These are phyloP conservation scores for Pyrenula massariospora DNA, from an alignment of 495 filamentous ascomycete genomes.

Conservation along the genomic window DNA sequence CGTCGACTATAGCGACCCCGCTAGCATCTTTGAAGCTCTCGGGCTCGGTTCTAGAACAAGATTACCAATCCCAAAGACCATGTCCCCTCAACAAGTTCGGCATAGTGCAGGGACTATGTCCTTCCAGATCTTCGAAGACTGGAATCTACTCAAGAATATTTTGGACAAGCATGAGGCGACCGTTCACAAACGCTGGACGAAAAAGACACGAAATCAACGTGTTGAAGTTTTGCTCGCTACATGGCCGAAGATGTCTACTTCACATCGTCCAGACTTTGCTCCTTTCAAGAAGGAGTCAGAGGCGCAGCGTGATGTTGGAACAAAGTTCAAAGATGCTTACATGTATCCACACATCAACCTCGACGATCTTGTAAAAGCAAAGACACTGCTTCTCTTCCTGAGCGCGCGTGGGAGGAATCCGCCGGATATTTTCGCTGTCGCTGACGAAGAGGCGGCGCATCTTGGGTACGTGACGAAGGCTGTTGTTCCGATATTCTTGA, in stretches of 20 bases:
- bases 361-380: slow-evolving; percentile 36
- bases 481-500: slow-evolving; percentile 23
- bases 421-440: slow-evolving; percentile 26
- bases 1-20: not conserved
- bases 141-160: slow-evolving; percentile 14
- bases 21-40: not conserved
- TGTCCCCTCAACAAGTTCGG: not conserved
- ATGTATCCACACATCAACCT: slow-evolving; percentile 46
- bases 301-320: slow-evolving; percentile 7
- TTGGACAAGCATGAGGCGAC: slow-evolving; percentile 30
- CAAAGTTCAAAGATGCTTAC: slow-evolving; percentile 18
- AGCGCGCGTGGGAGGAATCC: slow-evolving; percentile 31
- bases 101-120: not conserved
- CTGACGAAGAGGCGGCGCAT: slow-evolving; percentile 18
- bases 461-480: slow-evolving; percentile 15
- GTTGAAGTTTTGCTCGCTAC: slow-evolving; percentile 24
- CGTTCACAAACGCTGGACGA: slow-evolving; percentile 36
- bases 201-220: slow-evolving; percentile 29
- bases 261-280: slow-evolving; percentile 39
- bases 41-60: not conserved
- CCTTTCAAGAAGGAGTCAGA: slow-evolving; percentile 19
- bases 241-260: slow-evolving; percentile 35
- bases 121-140: slow-evolving; percentile 12
- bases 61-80: not conserved
- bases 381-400: slow-evolving; percentile 32